Base-by-base conservation (phyloP, 768 basidiomycete genomes). In the Baorangia bicolor region DNA sequence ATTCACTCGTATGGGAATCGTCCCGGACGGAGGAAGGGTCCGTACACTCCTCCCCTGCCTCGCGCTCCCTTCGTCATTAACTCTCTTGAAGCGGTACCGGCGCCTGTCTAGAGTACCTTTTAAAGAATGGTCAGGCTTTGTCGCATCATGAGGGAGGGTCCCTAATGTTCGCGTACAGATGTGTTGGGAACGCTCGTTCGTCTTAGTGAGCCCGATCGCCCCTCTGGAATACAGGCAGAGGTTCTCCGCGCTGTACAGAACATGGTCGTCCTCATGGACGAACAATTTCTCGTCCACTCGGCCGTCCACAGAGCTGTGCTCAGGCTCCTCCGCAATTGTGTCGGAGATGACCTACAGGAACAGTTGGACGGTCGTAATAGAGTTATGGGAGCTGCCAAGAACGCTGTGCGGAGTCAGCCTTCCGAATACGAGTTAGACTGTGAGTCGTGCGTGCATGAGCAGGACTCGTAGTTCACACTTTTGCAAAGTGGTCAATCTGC, bases 221-320 rank as follows among this genome's bases (percentile, higher is more conserved):
- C 93, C 1, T 82, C 84, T 39, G 96, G 94, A n/a, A 87, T 94
- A 60, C 92, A 95, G 69, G 91, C 88, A 39, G 90, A 94, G 67
- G 92, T 96, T 13, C 78, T 98, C 33, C 83, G 87, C 27, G 80
- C 90, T 2, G 90, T 95, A 14, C 90, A 92, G 62, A 93, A 93
- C 62, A 90, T 97, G 81, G 88, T 98, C 13, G 85, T 94, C 9
- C 81, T 93, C 14, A 80, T 98, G 52, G 94, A 97, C 57, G 94
- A 97, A 66, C 90, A 90, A 61, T 97, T 98, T 64, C 84, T 98
- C 20, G 88, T 95, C 5, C 94, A 96, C 64, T 90, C 92, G 10
- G 91, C 86, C 1, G 88, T 95, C 0, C 94, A 98, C 71, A 87
- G 84, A 63, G 93, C 93, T 2, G 87, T 97, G 10, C 80, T 95